phyloP scores from a whole-genome alignment of 345 rosid genomes.

The Xanthoceras sorbifolium region DNA sequence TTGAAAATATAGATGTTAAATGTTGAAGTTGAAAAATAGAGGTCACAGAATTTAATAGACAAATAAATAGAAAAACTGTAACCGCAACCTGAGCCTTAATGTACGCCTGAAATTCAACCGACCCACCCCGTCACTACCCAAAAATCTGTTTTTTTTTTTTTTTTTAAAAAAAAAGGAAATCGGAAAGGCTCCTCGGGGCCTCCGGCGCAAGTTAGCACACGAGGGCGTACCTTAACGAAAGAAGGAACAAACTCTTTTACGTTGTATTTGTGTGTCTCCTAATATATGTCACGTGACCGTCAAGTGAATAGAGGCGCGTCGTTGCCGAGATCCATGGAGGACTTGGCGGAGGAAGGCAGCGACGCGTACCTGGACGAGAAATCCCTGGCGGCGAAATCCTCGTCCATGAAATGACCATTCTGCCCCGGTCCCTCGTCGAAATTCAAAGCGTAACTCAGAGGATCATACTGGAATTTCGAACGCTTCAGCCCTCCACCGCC shows the following conservation, averaged over 20 bases:
- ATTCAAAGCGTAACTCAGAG: slow-evolving; percentile 77
- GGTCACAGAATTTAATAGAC: no score
- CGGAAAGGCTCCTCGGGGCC: no score
- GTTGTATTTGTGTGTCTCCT: no score
- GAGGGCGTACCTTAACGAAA: not conserved
- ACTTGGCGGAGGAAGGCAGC: slow-evolving; percentile 44
- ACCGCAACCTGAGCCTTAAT: no score
- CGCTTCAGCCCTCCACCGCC: slow-evolving; percentile 26
- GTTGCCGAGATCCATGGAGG: slow-evolving; percentile 42
- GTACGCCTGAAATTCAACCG: no score
- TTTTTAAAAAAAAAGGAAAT: no score
- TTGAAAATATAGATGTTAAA: no score
- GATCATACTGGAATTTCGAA: slow-evolving; percentile 65
- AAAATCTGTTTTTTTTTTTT: no score
- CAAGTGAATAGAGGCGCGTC: slow-evolving; percentile 25
- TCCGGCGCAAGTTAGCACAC: not conserved
- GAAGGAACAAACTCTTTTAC: no score
- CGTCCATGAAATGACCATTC: slow-evolving; percentile 31
- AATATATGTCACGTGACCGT: slow-evolving; percentile 6
- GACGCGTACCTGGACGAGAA: slow-evolving; percentile 57
- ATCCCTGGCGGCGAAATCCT: slow-evolving; percentile 36
- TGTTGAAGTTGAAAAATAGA: no score
- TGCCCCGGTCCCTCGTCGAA: slow-evolving; percentile 69
- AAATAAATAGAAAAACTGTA: no score
- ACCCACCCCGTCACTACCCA: no score